Base-by-base conservation (phyloP, 768 basidiomycete species). In the Candolleomyces efflorescens region DNA sequence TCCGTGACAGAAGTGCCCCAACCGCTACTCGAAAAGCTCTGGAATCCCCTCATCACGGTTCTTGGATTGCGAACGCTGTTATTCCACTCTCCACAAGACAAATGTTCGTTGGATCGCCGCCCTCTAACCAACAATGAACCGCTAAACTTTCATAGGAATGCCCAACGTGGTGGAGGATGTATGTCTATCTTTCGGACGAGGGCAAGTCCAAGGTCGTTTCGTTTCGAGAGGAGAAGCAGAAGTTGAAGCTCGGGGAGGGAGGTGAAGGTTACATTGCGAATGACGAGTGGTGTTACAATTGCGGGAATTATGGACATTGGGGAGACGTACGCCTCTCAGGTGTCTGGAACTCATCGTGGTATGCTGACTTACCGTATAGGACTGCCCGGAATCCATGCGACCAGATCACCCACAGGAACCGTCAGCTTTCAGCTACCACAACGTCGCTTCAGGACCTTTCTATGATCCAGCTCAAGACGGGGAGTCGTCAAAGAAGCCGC, bases 271-370 rank as follows among this genome's bases (percentile, higher is more conserved):
- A 87, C 68, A 85, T 92, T 54, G 87, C 81, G 4, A 69, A 71
- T 36, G 89, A 90, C 65, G 76, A 83, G 62, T 92, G 87, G 87
- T 93, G 91, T 68, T 90, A 91, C 66, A 89, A 89, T 62, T 93
- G 91, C 62, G 91, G 87, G 43, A 73, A 73, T 26, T 69, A 69
- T 52, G 90, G 89, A 3, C 91, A 93, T 69, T 81, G 87, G 68
- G 91, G 91, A 47, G 91, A 92, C 64, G 90, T 92, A 65, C 71
- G 87, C 75, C 37, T 53, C 36, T 26, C 43, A 23, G 10, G 24
- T 24, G 1, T 23, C 24, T 24, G 20, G 20, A 24, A 48, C n/a
- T n/a, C n/a, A n/a, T n/a, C n/a, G 12, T 5, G n/a, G 12, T 48
- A 22, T 46, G 23, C 46, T 48, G n/a, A 48, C 46, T 54, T 55